These are phyloP conservation scores for Dendrocalamus latiflorus DNA, from an alignment of 202 grass and related monocot genomes.

Conservation along the genomic window DNA sequence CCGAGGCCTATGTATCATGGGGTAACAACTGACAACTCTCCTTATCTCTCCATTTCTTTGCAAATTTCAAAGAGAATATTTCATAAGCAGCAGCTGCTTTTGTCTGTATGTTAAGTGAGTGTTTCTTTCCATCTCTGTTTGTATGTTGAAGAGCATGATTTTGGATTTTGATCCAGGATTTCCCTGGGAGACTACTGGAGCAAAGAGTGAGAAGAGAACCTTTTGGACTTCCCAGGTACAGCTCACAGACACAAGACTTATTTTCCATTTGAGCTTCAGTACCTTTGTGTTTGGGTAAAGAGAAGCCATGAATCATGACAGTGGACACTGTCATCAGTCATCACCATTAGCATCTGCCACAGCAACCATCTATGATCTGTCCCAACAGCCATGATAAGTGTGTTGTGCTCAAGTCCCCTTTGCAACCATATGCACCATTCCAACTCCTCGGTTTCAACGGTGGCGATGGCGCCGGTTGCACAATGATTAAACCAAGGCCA, in stretches of 20 bases:
- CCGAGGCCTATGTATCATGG: slow-evolving; percentile 31
- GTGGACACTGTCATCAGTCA: neutral
- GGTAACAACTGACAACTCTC: slow-evolving; percentile 6
- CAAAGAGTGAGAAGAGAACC: slow-evolving; percentile 41
- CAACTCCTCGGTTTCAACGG: slow-evolving; percentile 20
- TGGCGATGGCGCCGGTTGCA: neutral
- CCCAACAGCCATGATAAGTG: neutral
- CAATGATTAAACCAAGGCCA: neutral
- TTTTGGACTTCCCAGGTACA: slow-evolving; percentile 46
- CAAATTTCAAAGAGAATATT: neutral
- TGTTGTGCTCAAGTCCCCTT: slow-evolving; percentile 23
- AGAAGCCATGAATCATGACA: neutral
- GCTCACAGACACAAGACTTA: neutral
- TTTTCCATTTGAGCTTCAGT: neutral
- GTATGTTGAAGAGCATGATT: neutral
- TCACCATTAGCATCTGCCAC: neutral
- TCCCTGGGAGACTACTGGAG: slow-evolving; percentile 42
- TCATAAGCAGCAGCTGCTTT: neutral
- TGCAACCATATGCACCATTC: slow-evolving; percentile 28
- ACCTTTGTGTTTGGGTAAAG: neutral
- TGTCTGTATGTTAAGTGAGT: neutral
- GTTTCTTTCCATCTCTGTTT: neutral
- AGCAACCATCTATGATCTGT: neutral
- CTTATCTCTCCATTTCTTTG: neutral
- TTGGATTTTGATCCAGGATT: slow-evolving; percentile 24